Percentiles rank a stretch among this genome's conserved stretches.
Evolutionary conservation across 2,329 filamentous ascomycete genomes (phyloP).

Genomic region (Aspergillus sp.): DNA sequence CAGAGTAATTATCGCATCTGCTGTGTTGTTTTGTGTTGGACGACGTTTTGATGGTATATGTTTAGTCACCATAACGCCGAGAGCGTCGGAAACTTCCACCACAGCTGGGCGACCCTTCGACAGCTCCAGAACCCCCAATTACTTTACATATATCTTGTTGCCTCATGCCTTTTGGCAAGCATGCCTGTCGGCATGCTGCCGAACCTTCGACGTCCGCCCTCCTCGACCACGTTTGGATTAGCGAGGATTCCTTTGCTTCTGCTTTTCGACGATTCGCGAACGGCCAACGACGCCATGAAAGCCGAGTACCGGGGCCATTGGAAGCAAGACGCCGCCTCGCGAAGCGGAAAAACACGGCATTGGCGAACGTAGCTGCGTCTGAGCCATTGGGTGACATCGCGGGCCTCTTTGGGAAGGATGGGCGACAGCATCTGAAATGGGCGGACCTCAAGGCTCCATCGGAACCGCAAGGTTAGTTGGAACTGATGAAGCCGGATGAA

Average conservation of each 20-base stretch:
- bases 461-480: conserved; percentile 18
- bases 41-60: too few relatives aligned
- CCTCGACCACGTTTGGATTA: conserved; percentile 36
- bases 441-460: conserved; percentile 16
- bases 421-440: conserved; percentile 30
- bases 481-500: too few relatives aligned
- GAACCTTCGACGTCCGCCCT: conserved; percentile 17
- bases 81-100: background rate
- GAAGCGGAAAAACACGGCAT: conserved; percentile 46
- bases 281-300: conserved; percentile 46
- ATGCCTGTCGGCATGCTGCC: conserved; percentile 32
- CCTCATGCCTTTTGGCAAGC: conserved; percentile 34
- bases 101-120: conserved; percentile 6
- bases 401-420: conserved; percentile 34
- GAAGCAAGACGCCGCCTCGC: conserved; percentile 49
- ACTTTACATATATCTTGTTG: conserved; percentile 12
- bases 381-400: conserved; percentile 28
- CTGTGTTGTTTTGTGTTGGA: too few relatives aligned
- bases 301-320: conserved; percentile 53
- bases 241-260: conserved; percentile 35
- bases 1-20: too few relatives aligned
- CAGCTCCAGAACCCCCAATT: conserved; percentile 10
- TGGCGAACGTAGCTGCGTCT: conserved; percentile 27
- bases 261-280: conserved; percentile 42
- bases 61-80: conserved; percentile 21